Percentiles rank a stretch among this genome's conserved stretches.
Conservation (phyloP, 129 eudicot species). For the Apium graveolens region DNA sequence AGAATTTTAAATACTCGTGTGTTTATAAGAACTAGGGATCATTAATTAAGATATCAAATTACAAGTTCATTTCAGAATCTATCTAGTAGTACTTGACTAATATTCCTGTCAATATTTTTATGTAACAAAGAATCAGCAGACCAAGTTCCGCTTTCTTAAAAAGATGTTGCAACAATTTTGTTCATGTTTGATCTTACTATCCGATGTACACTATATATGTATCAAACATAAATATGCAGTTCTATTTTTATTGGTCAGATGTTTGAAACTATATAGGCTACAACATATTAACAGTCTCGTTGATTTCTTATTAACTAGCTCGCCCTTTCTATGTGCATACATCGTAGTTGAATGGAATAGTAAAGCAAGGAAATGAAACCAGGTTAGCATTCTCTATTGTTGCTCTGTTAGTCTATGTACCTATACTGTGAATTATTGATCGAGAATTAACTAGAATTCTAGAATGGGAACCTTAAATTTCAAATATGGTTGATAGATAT, state of each 20-base stretch:
- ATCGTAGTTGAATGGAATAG: constrained; percentile 83
- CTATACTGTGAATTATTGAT: too few relatives aligned
- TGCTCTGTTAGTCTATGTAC: not conserved
- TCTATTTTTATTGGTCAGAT: not conserved
- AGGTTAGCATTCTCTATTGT: constrained; percentile 39
- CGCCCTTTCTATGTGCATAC: constrained; percentile 17
- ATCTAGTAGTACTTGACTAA: too few relatives aligned
- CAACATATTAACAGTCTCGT: not conserved
- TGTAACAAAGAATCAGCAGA: constrained; percentile 33
- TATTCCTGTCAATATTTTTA: not conserved
- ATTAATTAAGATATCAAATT: too few relatives aligned
- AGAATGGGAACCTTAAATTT: too few relatives aligned
- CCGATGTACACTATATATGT: constrained; percentile 84
- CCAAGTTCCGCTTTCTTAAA: constrained; percentile 90
- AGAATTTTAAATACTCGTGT: too few relatives aligned
- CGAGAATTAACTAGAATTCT: too few relatives aligned
- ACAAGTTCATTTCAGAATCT: too few relatives aligned
- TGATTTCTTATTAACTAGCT: not conserved
- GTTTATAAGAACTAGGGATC: too few relatives aligned
- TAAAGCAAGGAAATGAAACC: constrained; percentile 91
- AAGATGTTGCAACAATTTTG: constrained; percentile 91
- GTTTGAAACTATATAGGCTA: too few relatives aligned
- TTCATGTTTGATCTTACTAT: constrained; percentile 99
- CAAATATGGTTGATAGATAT: too few relatives aligned
- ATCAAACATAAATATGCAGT: not conserved